Evolutionary conservation across 495 filamentous ascomycete genomes (phyloP).

Genomic region (Trichoderma asperelloides): DNA sequence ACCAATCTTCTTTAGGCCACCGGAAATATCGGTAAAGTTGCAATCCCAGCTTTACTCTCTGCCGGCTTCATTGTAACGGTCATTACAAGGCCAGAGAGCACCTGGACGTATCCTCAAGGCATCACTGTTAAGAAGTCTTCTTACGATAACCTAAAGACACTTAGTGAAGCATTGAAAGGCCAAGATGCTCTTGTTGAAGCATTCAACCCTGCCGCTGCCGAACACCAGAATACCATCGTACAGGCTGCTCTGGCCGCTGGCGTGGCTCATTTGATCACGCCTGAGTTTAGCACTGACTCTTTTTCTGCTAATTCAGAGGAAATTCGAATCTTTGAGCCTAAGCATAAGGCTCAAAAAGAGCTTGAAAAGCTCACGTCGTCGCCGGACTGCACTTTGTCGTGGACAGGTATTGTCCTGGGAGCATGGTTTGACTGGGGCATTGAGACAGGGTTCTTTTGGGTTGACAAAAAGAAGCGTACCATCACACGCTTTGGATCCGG

Average conservation of each 20-base stretch:
- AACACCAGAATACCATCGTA: background rate
- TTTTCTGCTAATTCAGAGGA: background rate
- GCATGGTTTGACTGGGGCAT: constrained; percentile 6
- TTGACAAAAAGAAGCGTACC: background rate
- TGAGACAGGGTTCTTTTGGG: background rate
- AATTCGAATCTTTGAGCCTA: background rate
- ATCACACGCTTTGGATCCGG: background rate
- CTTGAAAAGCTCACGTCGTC: background rate
- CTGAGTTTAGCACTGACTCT: background rate
- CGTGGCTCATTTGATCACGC: background rate
- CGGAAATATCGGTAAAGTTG: background rate
- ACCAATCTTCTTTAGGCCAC: background rate
- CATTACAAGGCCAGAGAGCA: background rate
- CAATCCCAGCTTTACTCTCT: background rate
- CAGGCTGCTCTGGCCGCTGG: background rate
- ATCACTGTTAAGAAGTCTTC: background rate
- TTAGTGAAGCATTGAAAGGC: background rate
- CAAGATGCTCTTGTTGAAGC: background rate
- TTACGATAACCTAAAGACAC: background rate
- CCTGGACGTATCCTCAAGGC: background rate
- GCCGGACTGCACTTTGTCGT: background rate
- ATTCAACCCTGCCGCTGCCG: background rate
- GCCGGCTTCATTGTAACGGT: background rate
- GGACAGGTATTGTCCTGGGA: background rate
- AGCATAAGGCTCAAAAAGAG: background rate